Conservation (phyloP, 75 land plant genomes). For the Sequoiadendron giganteum region DNA sequence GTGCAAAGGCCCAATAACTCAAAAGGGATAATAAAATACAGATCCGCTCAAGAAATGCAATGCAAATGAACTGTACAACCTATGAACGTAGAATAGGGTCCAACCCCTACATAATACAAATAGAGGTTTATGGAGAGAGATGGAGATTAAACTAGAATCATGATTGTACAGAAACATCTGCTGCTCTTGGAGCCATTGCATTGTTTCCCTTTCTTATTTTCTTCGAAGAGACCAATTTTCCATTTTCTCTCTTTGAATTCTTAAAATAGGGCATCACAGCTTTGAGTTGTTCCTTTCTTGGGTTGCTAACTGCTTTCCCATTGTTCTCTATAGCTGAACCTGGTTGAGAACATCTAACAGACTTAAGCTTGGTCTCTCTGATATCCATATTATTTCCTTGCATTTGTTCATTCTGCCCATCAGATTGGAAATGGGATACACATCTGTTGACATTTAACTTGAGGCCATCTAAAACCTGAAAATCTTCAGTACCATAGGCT, state of each 20-base stretch:
- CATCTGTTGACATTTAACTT: background rate
- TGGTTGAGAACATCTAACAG: constrained; percentile 2
- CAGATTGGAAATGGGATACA: background rate
- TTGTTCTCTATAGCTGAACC: constrained; percentile 6
- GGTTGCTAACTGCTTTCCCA: background rate
- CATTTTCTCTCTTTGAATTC: constrained; percentile 14
- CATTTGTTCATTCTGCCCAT: background rate
- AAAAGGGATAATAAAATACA: background rate
- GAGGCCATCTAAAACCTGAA: background rate
- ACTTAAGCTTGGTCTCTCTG: background rate
- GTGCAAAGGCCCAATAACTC: background rate
- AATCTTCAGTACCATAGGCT: background rate
- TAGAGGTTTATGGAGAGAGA: constrained; percentile 2
- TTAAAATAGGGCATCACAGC: background rate
- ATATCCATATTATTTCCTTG: constrained; percentile 3
- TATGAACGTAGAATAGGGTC: background rate
- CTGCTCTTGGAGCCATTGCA: background rate
- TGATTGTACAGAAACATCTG: constrained; percentile 13
- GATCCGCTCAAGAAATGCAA: background rate
- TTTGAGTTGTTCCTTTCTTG: constrained; percentile 7
- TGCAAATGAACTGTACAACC: background rate
- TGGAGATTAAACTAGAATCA: constrained; percentile 11
- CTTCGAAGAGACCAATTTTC: background rate
- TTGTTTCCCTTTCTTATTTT: background rate
- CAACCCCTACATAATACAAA: constrained; percentile 1